Evolutionary conservation across 345 rosid species (phyloP).

Genomic region (Luvunga scandens): DNA sequence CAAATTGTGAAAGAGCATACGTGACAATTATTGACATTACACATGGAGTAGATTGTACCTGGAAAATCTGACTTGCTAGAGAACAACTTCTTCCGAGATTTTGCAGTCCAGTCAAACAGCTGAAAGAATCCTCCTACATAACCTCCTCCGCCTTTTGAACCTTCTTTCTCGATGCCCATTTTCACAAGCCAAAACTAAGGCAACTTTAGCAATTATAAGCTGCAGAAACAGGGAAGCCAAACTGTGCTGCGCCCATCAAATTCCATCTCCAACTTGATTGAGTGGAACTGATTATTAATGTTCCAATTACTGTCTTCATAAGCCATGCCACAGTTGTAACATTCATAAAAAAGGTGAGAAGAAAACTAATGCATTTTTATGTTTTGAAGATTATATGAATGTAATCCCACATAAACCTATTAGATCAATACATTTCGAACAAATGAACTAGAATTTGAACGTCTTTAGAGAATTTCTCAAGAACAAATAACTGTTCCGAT

Average conservation of each 20-base stretch:
- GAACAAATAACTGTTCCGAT: neutral
- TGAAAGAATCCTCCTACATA: constrained; percentile 79
- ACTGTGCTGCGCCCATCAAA: constrained; percentile 19
- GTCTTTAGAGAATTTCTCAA: neutral
- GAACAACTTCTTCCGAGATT: constrained; percentile 91
- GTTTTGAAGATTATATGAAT: neutral
- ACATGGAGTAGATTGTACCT: constrained; percentile 30
- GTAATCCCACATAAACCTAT: neutral
- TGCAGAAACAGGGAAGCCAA: neutral
- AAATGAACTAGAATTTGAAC: neutral
- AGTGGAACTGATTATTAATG: constrained; percentile 12
- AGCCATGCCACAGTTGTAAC: neutral
- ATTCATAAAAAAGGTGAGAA: neutral
- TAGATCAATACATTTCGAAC: neutral
- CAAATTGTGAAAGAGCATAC: neutral
- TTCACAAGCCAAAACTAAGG: constrained; percentile 9
- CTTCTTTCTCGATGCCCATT: constrained; percentile 71
- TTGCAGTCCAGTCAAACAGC: constrained; percentile 94
- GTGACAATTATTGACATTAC: neutral
- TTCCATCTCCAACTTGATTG: constrained; percentile 27
- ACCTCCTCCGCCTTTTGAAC: constrained; percentile 59
- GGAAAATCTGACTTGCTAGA: constrained; percentile 69
- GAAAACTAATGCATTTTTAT: neutral
- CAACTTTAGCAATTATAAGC: constrained; percentile 12
- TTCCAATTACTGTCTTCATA: neutral